Percentiles rank a stretch among this genome's conserved stretches.
Evolutionary conservation across 192 early-diverging fungal species (phyloP).

Genomic region (Rhizophagus sp.): DNA sequence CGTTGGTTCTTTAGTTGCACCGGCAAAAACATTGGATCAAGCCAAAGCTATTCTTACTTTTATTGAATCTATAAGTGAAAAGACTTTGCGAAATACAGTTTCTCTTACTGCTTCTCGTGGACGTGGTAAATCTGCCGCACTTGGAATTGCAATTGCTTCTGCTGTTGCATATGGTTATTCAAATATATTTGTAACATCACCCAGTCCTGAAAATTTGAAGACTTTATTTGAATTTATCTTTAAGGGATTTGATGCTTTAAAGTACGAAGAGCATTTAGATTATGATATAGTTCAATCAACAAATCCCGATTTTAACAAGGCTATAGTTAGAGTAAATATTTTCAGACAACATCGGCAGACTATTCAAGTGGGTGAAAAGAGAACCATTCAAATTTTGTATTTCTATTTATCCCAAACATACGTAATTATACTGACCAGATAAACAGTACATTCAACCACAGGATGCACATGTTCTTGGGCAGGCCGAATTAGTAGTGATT

Average conservation of each 20-base stretch:
- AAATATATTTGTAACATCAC: conserved; percentile 99
- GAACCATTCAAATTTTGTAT: conserved; percentile 13
- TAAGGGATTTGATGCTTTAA: conserved; percentile 95
- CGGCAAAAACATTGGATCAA: conserved; percentile 89
- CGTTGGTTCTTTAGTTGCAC: conserved; percentile 79
- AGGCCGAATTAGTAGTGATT: conserved; percentile 97
- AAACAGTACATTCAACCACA: conserved; percentile 92
- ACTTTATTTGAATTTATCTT: conserved; percentile 98
- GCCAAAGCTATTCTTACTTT: conserved; percentile 97
- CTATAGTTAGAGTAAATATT: conserved; percentile 94
- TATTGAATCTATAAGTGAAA: conserved; percentile 94
- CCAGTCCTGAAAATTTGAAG: conserved; percentile 96
- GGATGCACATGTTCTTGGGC: conserved; percentile 88
- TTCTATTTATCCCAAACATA: not conserved
- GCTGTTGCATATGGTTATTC: conserved; percentile 98
- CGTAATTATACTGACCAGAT: not conserved
- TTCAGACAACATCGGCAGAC: conserved; percentile 97
- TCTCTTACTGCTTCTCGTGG: conserved; percentile 94
- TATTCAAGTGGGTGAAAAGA: conserved; percentile 65
- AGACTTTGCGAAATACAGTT: conserved; percentile 88
- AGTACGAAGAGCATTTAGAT: conserved; percentile 98
- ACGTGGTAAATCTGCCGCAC: conserved; percentile 95
- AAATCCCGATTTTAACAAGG: conserved; percentile 93
- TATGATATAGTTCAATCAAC: conserved; percentile 99
- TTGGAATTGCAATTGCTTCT: conserved; percentile 92